Base-by-base conservation (phyloP, 768 basidiomycete species). In the Termitomyces sp. region DNA sequence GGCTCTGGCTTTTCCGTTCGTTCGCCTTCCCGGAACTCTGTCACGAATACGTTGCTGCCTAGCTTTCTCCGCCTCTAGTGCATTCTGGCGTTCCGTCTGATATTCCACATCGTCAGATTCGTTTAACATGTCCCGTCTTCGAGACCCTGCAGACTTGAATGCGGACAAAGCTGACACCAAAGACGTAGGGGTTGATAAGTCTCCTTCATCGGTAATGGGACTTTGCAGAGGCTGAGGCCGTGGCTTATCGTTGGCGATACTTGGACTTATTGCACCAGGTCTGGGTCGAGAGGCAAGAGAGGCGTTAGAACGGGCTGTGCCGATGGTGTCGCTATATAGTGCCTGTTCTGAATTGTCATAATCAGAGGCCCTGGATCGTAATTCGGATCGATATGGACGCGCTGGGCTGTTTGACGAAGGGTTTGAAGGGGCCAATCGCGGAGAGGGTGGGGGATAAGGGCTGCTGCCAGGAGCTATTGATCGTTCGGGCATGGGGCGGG, bases 21-120 rank as follows among this genome's bases (percentile, higher is more conserved):
- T 65, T 58, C 73, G 75, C 54, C 83, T 75, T 32, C 84, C 82
- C 36, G 88, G 85, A 29, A 81, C 82, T 66, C 81, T 85, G 56
- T 89, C 86, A 61, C 77, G 78, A 65, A 90, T 86, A 57, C 85
- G 79, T 63, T 83, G 82, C 64, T 91, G 89, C 46, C 84, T 79
- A n/a, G 67, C 74, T 63, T 73, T 82, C 68, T 90, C 87, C 10
- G 77, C 78, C 59, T 88, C 86, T 12, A 80, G 69, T 62, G 89
- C 89, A 59, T 75, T 74, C 61, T 81, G 78, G 59, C 82, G 76
- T 64, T 85, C 84, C 58, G 76, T 72, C 62, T 82, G 79, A 63
- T 85, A 80, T 43, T 85, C 81, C 41, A 69, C 67, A 46, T 86
- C 84, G 12, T 81, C 77, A 49, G 74, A 75, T 32, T 79, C 82